These are phyloP conservation scores for Clitopilus hobsonii DNA, from an alignment of 768 basidiomycete genomes.

Conservation along the genomic window DNA sequence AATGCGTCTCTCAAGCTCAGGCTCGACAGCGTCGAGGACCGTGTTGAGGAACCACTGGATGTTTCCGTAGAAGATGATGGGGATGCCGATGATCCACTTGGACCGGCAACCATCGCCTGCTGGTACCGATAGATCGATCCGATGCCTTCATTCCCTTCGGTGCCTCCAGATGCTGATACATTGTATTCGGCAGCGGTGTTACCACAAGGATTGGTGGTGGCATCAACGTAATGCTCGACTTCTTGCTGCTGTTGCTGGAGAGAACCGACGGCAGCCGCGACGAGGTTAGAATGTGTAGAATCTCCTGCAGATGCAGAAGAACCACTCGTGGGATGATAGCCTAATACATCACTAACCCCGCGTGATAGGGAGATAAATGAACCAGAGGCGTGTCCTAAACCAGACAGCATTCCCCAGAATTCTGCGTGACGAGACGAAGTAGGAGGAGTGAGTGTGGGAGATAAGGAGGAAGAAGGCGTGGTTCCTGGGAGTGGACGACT, in stretches of 20 bases:
- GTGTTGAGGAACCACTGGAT: neutral
- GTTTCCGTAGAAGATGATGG: neutral
- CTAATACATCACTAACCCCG: slow-evolving; percentile 59
- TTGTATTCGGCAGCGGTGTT: neutral
- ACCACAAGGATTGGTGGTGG: too few species aligned
- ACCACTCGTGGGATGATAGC: slow-evolving; percentile 44
- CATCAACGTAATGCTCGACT: neutral
- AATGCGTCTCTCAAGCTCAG: neutral
- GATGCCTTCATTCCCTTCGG: neutral
- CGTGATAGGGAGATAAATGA: slow-evolving; percentile 48
- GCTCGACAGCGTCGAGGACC: slow-evolving; percentile 8
- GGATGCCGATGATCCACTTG: neutral
- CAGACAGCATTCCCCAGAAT: slow-evolving; percentile 52
- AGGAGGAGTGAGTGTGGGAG: slow-evolving; percentile 1
- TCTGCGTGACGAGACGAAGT: slow-evolving; percentile 18
- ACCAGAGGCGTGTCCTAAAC: slow-evolving; percentile 23
- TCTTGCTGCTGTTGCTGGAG: neutral
- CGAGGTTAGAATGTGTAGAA: neutral
- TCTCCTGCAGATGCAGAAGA: slow-evolving; percentile 8
- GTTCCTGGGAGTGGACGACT: neutral
- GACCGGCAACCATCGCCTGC: neutral
- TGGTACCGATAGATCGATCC: neutral
- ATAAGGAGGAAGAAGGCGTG: neutral
- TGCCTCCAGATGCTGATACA: too few species aligned
- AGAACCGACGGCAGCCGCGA: neutral